Conservation (phyloP, 139 green algal genomes). For the Tetradesmus lagerheimii region DNA sequence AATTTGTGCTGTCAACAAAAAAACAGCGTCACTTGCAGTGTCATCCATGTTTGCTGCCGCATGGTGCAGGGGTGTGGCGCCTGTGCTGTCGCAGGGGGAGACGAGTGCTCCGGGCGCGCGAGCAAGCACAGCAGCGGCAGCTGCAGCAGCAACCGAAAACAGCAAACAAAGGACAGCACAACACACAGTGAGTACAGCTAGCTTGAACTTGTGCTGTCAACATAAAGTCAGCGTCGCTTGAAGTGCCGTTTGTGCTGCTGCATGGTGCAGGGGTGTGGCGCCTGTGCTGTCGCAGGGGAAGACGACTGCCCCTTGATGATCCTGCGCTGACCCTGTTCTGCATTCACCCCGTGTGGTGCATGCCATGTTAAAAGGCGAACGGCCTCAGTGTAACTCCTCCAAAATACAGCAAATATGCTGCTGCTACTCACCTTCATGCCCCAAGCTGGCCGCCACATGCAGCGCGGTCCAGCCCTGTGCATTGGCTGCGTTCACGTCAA, state of each 20-base stretch:
- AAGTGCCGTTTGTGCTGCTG: too few species aligned
- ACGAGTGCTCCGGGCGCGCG: neutral
- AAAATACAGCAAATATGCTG: neutral
- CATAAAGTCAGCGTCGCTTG: too few species aligned
- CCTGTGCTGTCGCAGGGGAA: neutral
- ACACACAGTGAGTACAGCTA: neutral
- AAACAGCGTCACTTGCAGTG: too few species aligned
- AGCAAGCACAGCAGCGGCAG: neutral
- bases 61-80: slow-evolving; percentile 20
- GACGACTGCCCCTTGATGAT: too few species aligned
- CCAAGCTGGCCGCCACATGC: slow-evolving; percentile 23
- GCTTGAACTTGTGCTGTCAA: too few species aligned
- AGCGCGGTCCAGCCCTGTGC: slow-evolving; percentile 25
- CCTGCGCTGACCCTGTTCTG: too few species aligned
- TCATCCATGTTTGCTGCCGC: too few species aligned
- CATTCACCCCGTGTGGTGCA: too few species aligned
- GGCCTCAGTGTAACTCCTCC: neutral
- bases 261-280: neutral
- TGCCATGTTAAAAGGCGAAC: too few species aligned
- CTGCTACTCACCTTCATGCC: slow-evolving; percentile 18
- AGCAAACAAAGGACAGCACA: neutral
- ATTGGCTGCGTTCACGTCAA: slow-evolving; percentile 13
- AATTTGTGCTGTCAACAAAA: too few species aligned
- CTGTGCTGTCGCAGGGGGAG: neutral
- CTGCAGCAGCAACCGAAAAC: slow-evolving; percentile 23